A percentile compares a stretch with the other conserved stretches of the same genome.
Evolutionary conservation across 2,329 filamentous ascomycete genomes (phyloP).

Genomic region (Hypoxylon sp.): DNA sequence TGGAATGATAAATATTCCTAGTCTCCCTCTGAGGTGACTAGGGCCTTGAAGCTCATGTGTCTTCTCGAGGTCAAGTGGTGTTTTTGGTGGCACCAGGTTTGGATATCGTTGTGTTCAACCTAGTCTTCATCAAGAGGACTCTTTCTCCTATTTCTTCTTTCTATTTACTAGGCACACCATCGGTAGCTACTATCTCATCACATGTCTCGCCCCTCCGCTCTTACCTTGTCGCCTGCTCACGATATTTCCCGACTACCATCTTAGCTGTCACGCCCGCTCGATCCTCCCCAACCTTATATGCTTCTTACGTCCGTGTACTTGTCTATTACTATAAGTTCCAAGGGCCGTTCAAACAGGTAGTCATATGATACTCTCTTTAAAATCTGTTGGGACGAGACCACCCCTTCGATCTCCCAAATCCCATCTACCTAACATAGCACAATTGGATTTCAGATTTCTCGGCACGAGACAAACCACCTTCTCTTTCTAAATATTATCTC

Average conservation of each 20-base stretch:
- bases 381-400: too few species aligned
- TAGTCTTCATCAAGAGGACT: slow-evolving; percentile 17
- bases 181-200: not conserved
- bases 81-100: slow-evolving; percentile 3
- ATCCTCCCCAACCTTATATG: slow-evolving; percentile 2
- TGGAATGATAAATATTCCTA: slow-evolving; percentile 6
- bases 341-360: too few species aligned
- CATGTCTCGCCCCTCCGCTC: not conserved
- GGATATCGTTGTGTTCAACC: slow-evolving; percentile 8
- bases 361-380: too few species aligned
- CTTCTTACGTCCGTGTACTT: too few species aligned
- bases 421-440: not conserved
- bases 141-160: slow-evolving; percentile 9
- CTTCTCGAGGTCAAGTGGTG: slow-evolving; percentile 20
- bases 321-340: too few species aligned
- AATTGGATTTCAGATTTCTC: not conserved
- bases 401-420: too few species aligned
- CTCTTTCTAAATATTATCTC: not conserved
- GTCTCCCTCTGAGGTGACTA: slow-evolving; percentile 9
- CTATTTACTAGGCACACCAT: not conserved
- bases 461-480: not conserved
- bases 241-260: slow-evolving; percentile 5
- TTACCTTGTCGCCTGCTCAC: slow-evolving; percentile 2
- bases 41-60: slow-evolving; percentile 10
- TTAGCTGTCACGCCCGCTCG: slow-evolving; percentile 19